phyloP scores from a whole-genome alignment of 2,329 filamentous ascomycete genomes.

The Tolypocladium sp. region DNA sequence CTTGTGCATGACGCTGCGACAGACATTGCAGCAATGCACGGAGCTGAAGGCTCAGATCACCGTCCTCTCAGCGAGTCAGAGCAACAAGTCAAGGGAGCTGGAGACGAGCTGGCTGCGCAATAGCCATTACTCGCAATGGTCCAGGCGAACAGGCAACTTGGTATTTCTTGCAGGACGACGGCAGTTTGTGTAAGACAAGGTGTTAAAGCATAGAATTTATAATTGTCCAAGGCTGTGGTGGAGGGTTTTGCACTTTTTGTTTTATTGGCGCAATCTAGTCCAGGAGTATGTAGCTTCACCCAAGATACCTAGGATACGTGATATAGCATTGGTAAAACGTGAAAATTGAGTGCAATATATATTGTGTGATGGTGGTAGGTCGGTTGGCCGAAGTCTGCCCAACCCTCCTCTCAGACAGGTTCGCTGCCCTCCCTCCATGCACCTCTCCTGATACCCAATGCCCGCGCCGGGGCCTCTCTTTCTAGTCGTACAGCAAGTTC shows the following conservation, averaged over 20 bases:
- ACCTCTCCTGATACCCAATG: not conserved
- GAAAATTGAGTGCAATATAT: not conserved
- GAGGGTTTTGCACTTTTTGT: not conserved
- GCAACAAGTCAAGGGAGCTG: not conserved
- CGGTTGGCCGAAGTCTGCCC: not conserved
- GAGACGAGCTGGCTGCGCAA: not conserved
- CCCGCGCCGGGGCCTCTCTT: not conserved
- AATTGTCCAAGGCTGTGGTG: not conserved
- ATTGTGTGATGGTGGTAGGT: not conserved
- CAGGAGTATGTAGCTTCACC: not conserved
- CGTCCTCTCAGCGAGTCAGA: not conserved
- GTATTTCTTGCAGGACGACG: not conserved
- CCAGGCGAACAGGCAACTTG: not conserved
- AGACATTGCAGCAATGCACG: not conserved
- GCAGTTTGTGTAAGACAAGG: not conserved
- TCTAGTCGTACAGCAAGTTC: not conserved
- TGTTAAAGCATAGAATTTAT: not conserved
- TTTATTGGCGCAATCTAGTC: not conserved
- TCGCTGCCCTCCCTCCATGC: not conserved
- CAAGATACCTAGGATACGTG: slow-evolving; percentile 10
- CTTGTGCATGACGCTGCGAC: no score
- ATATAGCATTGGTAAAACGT: slow-evolving; percentile 1
- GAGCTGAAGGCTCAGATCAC: not conserved
- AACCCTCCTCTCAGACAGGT: not conserved
- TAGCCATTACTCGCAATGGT: not conserved